phyloP scores from a whole-genome alignment of 805 yeast genomes.

The Candida awuae region DNA sequence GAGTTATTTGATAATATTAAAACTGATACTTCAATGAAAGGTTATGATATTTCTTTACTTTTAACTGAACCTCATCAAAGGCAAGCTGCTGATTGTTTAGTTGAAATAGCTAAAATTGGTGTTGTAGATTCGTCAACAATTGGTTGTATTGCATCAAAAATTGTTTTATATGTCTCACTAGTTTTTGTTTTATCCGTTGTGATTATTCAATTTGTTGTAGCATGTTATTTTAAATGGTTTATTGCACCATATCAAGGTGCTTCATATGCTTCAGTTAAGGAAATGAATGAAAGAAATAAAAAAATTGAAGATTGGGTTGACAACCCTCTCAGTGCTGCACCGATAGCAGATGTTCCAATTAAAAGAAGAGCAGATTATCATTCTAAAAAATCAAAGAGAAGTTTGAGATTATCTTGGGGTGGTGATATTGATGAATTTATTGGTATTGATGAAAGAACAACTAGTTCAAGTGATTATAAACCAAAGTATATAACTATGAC shows the following conservation, averaged over 20 bases:
- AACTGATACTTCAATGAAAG: constrained; percentile 47
- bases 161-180: constrained; percentile 74
- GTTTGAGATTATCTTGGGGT: constrained; percentile 32
- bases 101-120: constrained; percentile 85
- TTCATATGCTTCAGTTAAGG: constrained; percentile 40
- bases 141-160: constrained; percentile 87
- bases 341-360: constrained; percentile 43
- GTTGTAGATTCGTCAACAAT: constrained; percentile 79
- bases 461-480: constrained; percentile 22
- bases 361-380: constrained; percentile 44
- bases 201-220: constrained; percentile 66
- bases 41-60: constrained; percentile 74
- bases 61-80: constrained; percentile 61
- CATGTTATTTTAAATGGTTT: constrained; percentile 85
- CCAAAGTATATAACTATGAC: constrained; percentile 56
- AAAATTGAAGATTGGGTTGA: constrained; percentile 84
- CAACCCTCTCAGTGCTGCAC: constrained; percentile 43
- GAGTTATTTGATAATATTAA: constrained; percentile 56
- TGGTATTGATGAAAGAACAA: constrained; percentile 8
- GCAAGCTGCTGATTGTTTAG: constrained; percentile 68
- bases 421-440: constrained; percentile 30
- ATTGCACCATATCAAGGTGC: constrained; percentile 80
- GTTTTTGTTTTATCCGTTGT: constrained; percentile 81
- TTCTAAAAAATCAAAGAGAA: constrained; percentile 26
- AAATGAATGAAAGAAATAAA: constrained; percentile 54